phyloP scores from a whole-genome alignment of 371 early-diverging fungal species.

The Saksenaea oblongispora region DNA sequence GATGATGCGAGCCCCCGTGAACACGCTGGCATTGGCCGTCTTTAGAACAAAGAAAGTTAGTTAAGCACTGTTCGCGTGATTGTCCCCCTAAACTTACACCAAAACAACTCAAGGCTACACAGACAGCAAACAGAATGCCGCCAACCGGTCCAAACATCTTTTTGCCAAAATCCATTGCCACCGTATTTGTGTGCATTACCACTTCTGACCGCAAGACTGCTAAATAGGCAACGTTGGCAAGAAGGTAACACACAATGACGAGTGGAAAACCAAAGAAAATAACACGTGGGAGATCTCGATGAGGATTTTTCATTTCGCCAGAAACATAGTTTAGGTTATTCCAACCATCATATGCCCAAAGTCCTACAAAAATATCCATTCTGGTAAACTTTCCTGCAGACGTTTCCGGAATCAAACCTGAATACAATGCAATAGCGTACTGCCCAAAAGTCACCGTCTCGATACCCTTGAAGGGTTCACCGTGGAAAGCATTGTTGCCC shows the following conservation, averaged over 20 bases:
- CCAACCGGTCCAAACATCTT: constrained; percentile 72
- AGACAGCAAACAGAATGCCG: constrained; percentile 71
- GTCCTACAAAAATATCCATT: constrained; percentile 39
- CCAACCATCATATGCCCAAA: constrained; percentile 95
- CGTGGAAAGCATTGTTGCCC: constrained; percentile 58
- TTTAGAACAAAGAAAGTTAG: constrained; percentile 5
- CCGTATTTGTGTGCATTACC: constrained; percentile 67
- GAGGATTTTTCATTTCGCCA: constrained; percentile 88
- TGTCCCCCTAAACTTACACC: constrained; percentile 45
- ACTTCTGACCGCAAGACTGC: constrained; percentile 76
- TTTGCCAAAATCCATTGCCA: constrained; percentile 77
- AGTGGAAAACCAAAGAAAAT: constrained; percentile 70
- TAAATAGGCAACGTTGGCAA: constrained; percentile 87
- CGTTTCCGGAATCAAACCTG: constrained; percentile 33
- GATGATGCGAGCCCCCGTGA: constrained; percentile 75
- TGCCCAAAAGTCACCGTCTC: constrained; percentile 59
- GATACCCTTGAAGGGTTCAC: constrained; percentile 65
- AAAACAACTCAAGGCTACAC: constrained; percentile 76
- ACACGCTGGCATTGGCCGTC: constrained; percentile 76
- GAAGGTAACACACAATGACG: constrained; percentile 77
- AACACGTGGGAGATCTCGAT: constrained; percentile 74
- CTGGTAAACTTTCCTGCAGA: background rate
- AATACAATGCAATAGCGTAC: constrained; percentile 79
- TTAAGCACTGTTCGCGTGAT: background rate
- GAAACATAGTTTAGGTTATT: constrained; percentile 88